These are phyloP conservation scores for Rhizophagus prolifer DNA, from an alignment of 192 early-diverging fungal genomes.

Conservation along the genomic window DNA sequence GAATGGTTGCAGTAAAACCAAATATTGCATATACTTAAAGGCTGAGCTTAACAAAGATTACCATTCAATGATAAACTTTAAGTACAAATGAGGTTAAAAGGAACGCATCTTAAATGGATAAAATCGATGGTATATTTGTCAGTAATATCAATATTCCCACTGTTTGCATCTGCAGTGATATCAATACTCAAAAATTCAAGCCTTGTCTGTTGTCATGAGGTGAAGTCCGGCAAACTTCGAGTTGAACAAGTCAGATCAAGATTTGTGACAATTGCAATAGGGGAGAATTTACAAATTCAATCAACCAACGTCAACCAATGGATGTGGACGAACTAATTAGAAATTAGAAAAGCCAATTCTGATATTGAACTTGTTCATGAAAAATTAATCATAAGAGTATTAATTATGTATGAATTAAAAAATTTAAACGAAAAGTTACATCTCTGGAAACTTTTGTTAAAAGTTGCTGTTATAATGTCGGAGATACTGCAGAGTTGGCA, in stretches of 20 bases:
- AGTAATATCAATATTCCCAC: conserved; percentile 97
- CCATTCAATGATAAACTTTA: background rate
- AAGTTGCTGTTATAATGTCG: conserved; percentile 85
- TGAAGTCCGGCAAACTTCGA: conserved; percentile 69
- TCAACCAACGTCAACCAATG: conserved; percentile 62
- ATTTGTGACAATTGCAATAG: conserved; percentile 70
- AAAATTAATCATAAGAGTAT: conserved; percentile 65
- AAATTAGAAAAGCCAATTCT: conserved; percentile 72
- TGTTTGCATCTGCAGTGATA: conserved; percentile 99
- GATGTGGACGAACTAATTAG: conserved; percentile 74
- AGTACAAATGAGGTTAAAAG: conserved; percentile 24
- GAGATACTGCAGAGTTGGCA: conserved; percentile 68
- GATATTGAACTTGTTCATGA: conserved; percentile 95
- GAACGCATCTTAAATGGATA: conserved; percentile 91
- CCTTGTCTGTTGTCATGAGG: conserved; percentile 81
- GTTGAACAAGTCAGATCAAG: conserved; percentile 73
- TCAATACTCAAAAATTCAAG: no score
- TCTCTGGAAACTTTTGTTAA: conserved; percentile 48
- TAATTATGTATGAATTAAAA: conserved; percentile 81
- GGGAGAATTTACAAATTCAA: conserved; percentile 75
- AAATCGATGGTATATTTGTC: conserved; percentile 97
- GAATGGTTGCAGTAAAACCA: conserved; percentile 77
- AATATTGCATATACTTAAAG: no score
- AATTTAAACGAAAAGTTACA: conserved; percentile 39
- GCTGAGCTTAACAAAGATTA: conserved; percentile 87